Base-by-base conservation (phyloP, 345 rosid genomes). In the Citrus sp. region DNA sequence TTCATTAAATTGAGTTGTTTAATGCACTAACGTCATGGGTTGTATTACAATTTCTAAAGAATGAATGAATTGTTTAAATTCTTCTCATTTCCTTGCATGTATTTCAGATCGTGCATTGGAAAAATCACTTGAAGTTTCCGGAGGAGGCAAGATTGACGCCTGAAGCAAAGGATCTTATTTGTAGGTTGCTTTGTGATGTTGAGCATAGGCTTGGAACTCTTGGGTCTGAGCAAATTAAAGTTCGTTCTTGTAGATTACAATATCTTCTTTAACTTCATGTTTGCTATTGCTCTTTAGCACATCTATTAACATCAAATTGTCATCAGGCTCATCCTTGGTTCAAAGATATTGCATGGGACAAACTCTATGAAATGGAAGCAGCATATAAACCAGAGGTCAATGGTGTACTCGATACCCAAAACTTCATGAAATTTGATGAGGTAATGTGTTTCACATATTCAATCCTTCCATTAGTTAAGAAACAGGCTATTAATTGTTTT, bases 291-390 rank as follows among this genome's bases (percentile, higher is more conserved):
- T 66, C 37, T 79, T 51, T 27, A 69, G 69, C 70, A 75, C 77
- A 75, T 76, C 25, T 81, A 38, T 78, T 78, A 68, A 75, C 32
- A 38, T 25, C 74, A 46, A 27, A 73, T 65, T 62, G 61, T 67
- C 40, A 54, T 72, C 82, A 95, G 97, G 94, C 87, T 85, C 97
- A 95, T 89, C 93, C 98, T 82, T 95, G 98, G 98, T 93, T 93
- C 91, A 95, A 87, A 88, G 98, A 86, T 79, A 68, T 92, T 80
- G 73, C 64, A 63, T 95, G 98, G 98, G 87, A 93, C 30, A 91
- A 78, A 80, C 91, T 95, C 75, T 95, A 93, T 61, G 93, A 89
- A 77, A 83, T 83, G 89, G 98, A 95, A 65, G 98, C 98, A 79
- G 98, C 97, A 75, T 95, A 92, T 84, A 93, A 91, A 79, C 98